Percentiles rank a stretch among this genome's conserved stretches.
These are phyloP conservation scores for Petrea volubilis DNA, from an alignment of 257 asterid species.

Conservation along the genomic window DNA sequence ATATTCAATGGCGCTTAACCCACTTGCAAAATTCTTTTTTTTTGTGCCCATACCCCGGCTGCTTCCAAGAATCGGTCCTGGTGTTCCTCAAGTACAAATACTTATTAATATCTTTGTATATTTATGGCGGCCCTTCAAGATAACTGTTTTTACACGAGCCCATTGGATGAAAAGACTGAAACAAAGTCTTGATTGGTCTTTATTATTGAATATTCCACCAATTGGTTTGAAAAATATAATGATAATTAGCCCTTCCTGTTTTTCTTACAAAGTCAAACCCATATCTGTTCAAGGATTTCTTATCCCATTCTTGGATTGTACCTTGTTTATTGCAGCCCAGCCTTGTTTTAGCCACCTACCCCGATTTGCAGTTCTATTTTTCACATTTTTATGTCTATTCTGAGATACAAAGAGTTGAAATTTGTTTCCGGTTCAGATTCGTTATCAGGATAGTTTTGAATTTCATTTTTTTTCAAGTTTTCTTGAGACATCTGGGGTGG, in stretches of 20 bases:
- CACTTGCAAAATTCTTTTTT: neutral
- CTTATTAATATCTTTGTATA: neutral
- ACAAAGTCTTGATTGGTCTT: neutral
- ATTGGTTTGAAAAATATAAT: slow-evolving; percentile 10
- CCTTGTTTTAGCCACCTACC: neutral
- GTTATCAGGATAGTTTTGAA: slow-evolving; percentile 2
- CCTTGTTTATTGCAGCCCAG: neutral
- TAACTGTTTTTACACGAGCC: neutral
- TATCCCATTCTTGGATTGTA: neutral
- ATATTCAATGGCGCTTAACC: neutral
- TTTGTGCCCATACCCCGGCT: neutral
- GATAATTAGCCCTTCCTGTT: neutral
- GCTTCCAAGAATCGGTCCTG: slow-evolving; percentile 1
- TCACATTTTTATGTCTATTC: neutral
- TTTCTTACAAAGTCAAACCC: slow-evolving; percentile 20
- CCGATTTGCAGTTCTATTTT: neutral
- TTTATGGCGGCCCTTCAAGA: neutral
- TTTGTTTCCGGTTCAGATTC: slow-evolving; percentile 19
- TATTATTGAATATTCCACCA: slow-evolving; percentile 34
- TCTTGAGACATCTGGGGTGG: neutral
- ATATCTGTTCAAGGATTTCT: neutral
- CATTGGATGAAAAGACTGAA: neutral
- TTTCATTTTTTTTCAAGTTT: neutral
- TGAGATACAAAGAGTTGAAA: neutral
- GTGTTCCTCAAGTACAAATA: neutral